phyloP scores from a whole-genome alignment of 306 rosid genomes.

The Boehmeria nivea region DNA sequence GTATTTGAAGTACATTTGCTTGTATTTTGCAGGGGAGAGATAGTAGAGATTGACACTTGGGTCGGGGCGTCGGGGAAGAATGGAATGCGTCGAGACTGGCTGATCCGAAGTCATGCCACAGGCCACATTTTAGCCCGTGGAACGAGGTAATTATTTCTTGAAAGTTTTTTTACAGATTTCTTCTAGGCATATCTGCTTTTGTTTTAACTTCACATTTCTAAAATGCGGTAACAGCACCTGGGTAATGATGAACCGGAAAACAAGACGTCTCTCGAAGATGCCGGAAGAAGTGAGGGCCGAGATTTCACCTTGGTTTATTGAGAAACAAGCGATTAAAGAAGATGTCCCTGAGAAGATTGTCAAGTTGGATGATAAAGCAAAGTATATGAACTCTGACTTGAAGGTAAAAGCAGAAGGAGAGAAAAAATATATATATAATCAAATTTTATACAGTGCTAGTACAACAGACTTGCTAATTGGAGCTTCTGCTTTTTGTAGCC shows the following conservation, averaged over 20 bases:
- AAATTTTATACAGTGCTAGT: neutral
- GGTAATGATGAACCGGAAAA: slow-evolving; percentile 92
- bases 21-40: slow-evolving; percentile 71
- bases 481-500: slow-evolving; percentile 49
- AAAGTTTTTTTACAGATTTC: neutral
- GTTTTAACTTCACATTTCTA: slow-evolving; percentile 13
- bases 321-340: slow-evolving; percentile 70
- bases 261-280: slow-evolving; percentile 90
- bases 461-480: slow-evolving; percentile 6
- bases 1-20: slow-evolving; percentile 4
- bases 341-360: slow-evolving; percentile 54
- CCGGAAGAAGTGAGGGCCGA: slow-evolving; percentile 87
- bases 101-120: slow-evolving; percentile 70
- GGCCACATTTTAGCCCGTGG: slow-evolving; percentile 69
- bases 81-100: slow-evolving; percentile 91
- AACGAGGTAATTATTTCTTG: slow-evolving; percentile 47
- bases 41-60: slow-evolving; percentile 88
- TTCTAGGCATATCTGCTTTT: neutral
- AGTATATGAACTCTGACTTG: slow-evolving; percentile 49
- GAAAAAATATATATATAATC: slow-evolving; percentile 1
- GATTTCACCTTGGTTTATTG: slow-evolving; percentile 79
- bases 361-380: slow-evolving; percentile 68
- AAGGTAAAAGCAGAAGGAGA: slow-evolving; percentile 43
- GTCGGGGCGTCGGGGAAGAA: slow-evolving; percentile 95
- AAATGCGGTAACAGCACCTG: slow-evolving; percentile 62